Base-by-base conservation (phyloP, 495 filamentous ascomycete species). In the Aspergillus hancockii region DNA sequence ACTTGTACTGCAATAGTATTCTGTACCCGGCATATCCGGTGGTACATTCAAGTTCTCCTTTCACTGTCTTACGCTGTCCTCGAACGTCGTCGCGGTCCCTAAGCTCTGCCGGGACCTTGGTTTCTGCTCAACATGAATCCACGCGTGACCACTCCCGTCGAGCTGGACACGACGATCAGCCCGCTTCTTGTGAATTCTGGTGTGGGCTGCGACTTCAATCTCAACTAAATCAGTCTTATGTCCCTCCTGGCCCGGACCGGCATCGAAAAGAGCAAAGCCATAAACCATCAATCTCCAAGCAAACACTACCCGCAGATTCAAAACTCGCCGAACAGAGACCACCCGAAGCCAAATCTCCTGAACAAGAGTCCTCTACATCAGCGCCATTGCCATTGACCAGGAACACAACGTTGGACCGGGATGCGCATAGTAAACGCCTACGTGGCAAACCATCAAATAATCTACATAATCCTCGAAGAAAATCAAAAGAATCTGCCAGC, bases 181-280 rank as follows among this genome's bases (percentile, higher is more conserved):
- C 41, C 6, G 19, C 40, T 8, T 54, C 50, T 18, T 51, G 52
- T 56, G 60, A 63, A 52, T 56, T 53, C 9, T 64, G 59, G 66
- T 54, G 52, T 38, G 54, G 34, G n/a, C 46, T 62, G 16, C 58
- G 60, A 46, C 57, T 59, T 25, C 56, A 61, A 18, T 59, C 66
- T 30, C 52, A 49, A 6, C 36, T 68, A 38, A 68, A 60, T 38
- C 54, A 58, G 28, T 49, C 32, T 1, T 60, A 41, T 36, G 22
- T 12, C 2, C 55, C 58, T 4, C 19, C 51, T 22, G 23, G 25
- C n/a, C 12, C 25, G 32, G 34, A 54, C 14, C 54, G 19, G 41
- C 43, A 36, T 21, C 38, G 14, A 10, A 49, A 12, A 30, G 31
- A 32, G 7, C 32, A 28, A 18, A 25, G 14, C 43, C 7, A 43